phyloP scores from a whole-genome alignment of 495 filamentous ascomycete genomes.

The Aspergillus ostianus region DNA sequence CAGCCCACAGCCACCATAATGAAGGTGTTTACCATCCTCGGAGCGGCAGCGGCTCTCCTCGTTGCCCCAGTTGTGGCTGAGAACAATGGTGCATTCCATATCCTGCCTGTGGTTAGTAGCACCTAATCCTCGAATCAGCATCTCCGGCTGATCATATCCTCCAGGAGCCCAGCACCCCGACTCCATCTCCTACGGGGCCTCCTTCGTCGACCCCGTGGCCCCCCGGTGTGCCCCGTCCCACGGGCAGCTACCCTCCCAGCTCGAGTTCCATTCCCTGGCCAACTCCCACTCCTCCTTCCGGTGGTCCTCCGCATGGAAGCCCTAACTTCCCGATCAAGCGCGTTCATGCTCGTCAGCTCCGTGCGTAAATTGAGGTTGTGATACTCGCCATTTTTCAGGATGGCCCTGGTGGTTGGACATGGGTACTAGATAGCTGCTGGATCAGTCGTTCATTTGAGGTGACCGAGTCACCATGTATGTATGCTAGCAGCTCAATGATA shows the following conservation, averaged over 20 bases:
- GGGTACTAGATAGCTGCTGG: conserved; percentile 2
- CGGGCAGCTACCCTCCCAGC: conserved; percentile 1
- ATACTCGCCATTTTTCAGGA: neutral
- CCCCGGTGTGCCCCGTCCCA: conserved; percentile 4
- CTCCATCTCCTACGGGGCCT: neutral
- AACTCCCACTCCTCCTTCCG: conserved; percentile 8
- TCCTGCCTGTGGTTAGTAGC: conserved; percentile 6
- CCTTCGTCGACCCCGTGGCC: neutral
- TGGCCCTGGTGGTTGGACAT: neutral
- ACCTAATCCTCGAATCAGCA: neutral
- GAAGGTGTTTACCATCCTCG: conserved; percentile 32
- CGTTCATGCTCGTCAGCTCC: conserved; percentile 32
- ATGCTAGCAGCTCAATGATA: conserved; percentile 9
- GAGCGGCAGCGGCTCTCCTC: conserved; percentile 26
- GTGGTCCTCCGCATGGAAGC: neutral
- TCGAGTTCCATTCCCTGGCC: neutral
- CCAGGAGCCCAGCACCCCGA: neutral
- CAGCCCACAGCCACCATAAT: conserved; percentile 22
- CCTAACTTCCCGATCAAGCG: conserved; percentile 18
- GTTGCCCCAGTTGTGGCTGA: conserved; percentile 25
- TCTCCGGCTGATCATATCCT: neutral
- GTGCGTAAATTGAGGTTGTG: conserved; percentile 11
- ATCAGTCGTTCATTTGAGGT: conserved; percentile 15
- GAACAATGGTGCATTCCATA: conserved; percentile 8
- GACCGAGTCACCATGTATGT: conserved; percentile 15